phyloP scores from a whole-genome alignment of 2,329 filamentous ascomycete genomes.

The Periconia digitata region DNA sequence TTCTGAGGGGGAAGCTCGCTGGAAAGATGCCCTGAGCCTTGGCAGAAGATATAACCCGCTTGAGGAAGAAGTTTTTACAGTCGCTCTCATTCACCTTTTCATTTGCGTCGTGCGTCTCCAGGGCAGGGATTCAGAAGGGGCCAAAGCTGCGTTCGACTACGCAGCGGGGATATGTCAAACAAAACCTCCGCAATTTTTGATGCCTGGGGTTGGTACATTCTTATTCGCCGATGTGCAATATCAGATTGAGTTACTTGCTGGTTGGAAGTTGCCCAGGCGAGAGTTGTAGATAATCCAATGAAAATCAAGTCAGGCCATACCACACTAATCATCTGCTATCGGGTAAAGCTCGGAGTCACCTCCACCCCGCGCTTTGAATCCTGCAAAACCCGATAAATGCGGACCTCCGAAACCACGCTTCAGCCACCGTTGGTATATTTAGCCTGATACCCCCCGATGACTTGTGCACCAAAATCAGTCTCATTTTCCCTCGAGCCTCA shows the following conservation, averaged over 20 bases:
- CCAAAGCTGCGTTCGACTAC: constrained; percentile 1
- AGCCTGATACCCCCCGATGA: constrained; percentile 10
- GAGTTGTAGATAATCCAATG: constrained; percentile 1
- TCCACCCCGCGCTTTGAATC: constrained; percentile 1
- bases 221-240: constrained; percentile 1
- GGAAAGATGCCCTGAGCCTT: too few species aligned
- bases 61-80: too few species aligned
- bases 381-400: not conserved
- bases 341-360: not conserved
- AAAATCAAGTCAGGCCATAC: not conserved
- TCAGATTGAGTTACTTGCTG: constrained; percentile 1
- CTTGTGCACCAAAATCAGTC: constrained; percentile 16
- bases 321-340: not conserved
- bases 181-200: constrained; percentile 4
- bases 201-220: not conserved
- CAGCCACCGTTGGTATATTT: constrained; percentile 7
- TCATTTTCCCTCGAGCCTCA: constrained; percentile 17
- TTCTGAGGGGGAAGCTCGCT: too few species aligned
- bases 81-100: too few species aligned
- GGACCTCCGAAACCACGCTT: constrained; percentile 6
- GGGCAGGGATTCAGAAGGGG: constrained; percentile 3
- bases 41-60: too few species aligned
- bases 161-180: constrained; percentile 1
- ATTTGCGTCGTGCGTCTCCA: too few species aligned
- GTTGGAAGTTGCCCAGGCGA: constrained; percentile 1